Percentiles rank a stretch among this genome's conserved stretches.
Evolutionary conservation across 148 eudicot species (phyloP).

Genomic region (Vaccinium myrtillus): DNA sequence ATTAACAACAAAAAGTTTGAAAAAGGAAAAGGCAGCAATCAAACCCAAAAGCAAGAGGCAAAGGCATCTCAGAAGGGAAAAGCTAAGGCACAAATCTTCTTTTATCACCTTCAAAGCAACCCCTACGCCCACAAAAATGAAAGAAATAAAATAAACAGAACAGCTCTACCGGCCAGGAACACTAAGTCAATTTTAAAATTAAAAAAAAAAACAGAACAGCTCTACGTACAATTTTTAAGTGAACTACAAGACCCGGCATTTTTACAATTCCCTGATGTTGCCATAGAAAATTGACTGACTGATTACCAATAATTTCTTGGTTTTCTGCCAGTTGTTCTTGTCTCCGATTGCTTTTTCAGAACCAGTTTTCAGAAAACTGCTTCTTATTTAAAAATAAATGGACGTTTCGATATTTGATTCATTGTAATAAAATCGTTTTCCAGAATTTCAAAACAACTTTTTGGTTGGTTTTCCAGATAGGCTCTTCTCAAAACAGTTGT

Average conservation of each 20-base stretch:
- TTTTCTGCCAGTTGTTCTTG: constrained; percentile 2
- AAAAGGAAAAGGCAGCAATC: background rate
- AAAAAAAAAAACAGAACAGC: background rate
- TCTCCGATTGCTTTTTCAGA: background rate
- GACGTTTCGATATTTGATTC: background rate
- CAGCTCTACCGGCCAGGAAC: background rate
- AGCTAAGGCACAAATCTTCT: background rate
- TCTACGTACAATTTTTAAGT: constrained; percentile 4
- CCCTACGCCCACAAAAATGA: background rate
- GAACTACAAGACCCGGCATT: background rate
- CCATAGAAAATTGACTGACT: background rate
- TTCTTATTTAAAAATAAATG: background rate
- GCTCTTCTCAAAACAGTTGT: background rate
- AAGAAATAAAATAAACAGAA: background rate
- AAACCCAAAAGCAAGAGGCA: constrained; percentile 9
- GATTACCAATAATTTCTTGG: background rate
- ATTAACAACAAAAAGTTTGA: background rate
- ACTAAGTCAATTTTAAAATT: no score
- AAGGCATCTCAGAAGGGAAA: constrained; percentile 11
- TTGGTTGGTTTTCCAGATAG: background rate
- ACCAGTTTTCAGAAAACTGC: background rate
- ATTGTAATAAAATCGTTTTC: background rate
- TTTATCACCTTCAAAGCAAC: constrained; percentile 4
- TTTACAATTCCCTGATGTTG: background rate
- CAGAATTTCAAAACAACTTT: background rate